Base-by-base conservation (phyloP, 352 stramenopile genomes). In the Pythium angustatum region DNA sequence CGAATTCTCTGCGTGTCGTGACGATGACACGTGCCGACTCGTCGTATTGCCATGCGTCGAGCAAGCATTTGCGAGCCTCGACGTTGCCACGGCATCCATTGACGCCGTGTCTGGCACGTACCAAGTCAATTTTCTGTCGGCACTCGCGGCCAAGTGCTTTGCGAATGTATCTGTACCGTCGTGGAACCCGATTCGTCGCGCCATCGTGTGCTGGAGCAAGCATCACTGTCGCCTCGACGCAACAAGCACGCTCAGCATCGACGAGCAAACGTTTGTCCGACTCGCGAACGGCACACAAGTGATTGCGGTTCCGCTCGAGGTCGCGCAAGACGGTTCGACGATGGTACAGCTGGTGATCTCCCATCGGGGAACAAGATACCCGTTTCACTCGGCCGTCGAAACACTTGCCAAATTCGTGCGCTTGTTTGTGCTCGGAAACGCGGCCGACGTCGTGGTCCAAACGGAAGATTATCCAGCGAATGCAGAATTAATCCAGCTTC, bases 371-470 rank as follows among this genome's bases (percentile, higher is more conserved):
- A 4, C 44, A 36, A 40, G 22, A 1, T 43, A 56, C 11, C 26
- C 19, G 7, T 74, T 75, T 34, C 33, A 73, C 27, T 19, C 57
- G 1, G 15, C 64, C 1, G 26, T 58, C 2, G n/a, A 49, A 1
- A 47, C 30, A 4, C 53, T 75, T 11, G 40, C 53, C 38, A 34
- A 40, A 12, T 77, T 77, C 40, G 26, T 79, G 12, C 49, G 54
- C 14, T 17, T 47, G 2, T 75, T 77, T 26, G 65, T 77, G 26
- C 40, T 77, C 14, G 30, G 64, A 24, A 70, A 65, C 28, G 44
- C 28, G 1, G 72, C 48, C 11, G 66, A 70, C 17, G 63, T 77
- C 4, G 21, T 11, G 12, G 53, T 66, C 5, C 56, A 50, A 5
- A 7, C 30, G 10, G 12, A 59, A 24, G 8, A 14, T 21, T 44